A percentile compares a stretch with the other conserved stretches of the same genome.
These are phyloP conservation scores for Salix purpurea DNA, from an alignment of 345 rosid genomes.

Conservation along the genomic window DNA sequence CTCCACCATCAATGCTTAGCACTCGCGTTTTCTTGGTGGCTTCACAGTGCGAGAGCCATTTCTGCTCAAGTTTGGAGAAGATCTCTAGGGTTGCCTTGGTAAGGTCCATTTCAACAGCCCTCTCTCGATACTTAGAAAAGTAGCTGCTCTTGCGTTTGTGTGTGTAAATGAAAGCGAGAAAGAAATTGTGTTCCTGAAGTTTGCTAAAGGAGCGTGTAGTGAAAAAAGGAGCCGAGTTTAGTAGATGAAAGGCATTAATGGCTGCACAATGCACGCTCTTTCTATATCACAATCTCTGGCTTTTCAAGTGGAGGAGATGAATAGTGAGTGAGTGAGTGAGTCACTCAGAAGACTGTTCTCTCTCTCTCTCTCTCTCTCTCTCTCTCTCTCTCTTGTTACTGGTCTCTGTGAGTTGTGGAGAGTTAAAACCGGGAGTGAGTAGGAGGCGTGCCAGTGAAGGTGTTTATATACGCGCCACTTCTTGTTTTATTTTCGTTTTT, in stretches of 20 bases:
- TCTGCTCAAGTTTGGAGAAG: conserved; percentile 80
- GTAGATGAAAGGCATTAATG: conserved; percentile 34
- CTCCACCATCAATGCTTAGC: conserved; percentile 90
- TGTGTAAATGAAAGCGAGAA: not conserved
- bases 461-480: conserved; percentile 16
- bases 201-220: not conserved
- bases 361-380: not conserved
- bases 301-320: conserved; percentile 4
- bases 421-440: conserved; percentile 19
- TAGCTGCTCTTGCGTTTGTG: not conserved
- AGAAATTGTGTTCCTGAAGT: not conserved
- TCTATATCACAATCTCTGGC: not conserved
- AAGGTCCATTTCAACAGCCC: conserved; percentile 51
- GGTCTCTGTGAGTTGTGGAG: conserved; percentile 9
- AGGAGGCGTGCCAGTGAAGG: not conserved
- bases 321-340: not conserved
- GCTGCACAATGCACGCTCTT: conserved; percentile 7
- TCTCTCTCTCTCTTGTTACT: not conserved
- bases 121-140: not conserved
- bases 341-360: not conserved
- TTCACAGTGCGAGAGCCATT: conserved; percentile 89
- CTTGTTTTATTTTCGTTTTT: not conserved
- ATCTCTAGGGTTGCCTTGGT: conserved; percentile 90
- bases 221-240: conserved; percentile 24
- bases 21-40: conserved; percentile 54